Evolutionary conservation across 73 alveolate species (phyloP).

Genomic region (Tetrahymena malaccensis): DNA sequence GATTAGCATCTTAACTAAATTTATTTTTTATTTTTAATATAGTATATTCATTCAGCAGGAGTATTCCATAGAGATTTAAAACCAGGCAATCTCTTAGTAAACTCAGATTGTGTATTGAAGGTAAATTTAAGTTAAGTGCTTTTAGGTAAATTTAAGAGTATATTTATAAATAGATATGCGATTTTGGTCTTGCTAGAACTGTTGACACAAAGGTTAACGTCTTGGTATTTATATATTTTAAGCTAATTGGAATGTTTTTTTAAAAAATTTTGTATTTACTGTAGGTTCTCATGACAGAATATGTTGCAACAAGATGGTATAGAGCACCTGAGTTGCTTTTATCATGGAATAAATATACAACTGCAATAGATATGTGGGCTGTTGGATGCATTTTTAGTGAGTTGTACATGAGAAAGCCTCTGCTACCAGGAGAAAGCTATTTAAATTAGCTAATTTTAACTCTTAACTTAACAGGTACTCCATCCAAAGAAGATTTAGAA

Average conservation of each 20-base stretch:
- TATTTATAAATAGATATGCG: slow-evolving; percentile 2
- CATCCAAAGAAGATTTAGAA: slow-evolving; percentile 40
- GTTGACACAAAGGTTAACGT: slow-evolving; percentile 6
- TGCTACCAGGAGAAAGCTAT: slow-evolving; percentile 51
- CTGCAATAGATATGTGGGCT: slow-evolving; percentile 81
- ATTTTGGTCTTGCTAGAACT: slow-evolving; percentile 43
- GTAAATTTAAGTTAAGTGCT: background rate
- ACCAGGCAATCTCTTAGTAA: slow-evolving; percentile 27
- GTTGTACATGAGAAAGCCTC: slow-evolving; percentile 48
- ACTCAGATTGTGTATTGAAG: slow-evolving; percentile 28
- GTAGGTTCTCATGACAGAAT: slow-evolving; percentile 56
- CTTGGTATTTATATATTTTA: background rate
- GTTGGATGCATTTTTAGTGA: slow-evolving; percentile 78
- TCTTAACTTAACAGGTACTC: slow-evolving; percentile 57
- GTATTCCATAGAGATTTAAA: slow-evolving; percentile 72
- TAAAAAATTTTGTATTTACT: slow-evolving; percentile 1
- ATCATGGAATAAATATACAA: slow-evolving; percentile 30
- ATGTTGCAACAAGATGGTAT: slow-evolving; percentile 80
- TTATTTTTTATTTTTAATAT: background rate
- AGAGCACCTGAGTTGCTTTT: slow-evolving; percentile 78
- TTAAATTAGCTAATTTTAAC: slow-evolving; percentile 42
- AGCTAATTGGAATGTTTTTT: background rate
- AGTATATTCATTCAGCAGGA: slow-evolving; percentile 73
- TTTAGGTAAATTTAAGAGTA: background rate
- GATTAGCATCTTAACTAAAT: no score